These are phyloP conservation scores for Nakazawaea siamensis DNA, from an alignment of 805 yeast genomes.

Conservation along the genomic window DNA sequence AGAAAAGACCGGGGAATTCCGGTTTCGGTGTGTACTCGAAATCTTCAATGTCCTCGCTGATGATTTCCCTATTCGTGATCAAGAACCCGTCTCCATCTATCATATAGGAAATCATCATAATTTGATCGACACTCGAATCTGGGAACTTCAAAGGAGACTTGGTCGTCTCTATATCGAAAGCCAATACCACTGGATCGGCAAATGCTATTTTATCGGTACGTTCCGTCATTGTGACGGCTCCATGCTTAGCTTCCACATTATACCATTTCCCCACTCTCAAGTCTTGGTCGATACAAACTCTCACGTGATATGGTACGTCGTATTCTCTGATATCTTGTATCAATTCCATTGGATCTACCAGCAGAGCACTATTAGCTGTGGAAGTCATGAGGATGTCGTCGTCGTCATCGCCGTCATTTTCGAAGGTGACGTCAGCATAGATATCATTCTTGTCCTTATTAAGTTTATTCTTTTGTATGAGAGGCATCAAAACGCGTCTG, in stretches of 20 bases:
- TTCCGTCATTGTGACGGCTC: constrained; percentile 45
- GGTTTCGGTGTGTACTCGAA: constrained; percentile 97
- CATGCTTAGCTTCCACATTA: constrained; percentile 57
- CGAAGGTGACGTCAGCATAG: constrained; percentile 45
- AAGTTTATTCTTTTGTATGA: constrained; percentile 57
- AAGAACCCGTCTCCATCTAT: constrained; percentile 95
- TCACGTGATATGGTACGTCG: constrained; percentile 94
- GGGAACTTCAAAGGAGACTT: constrained; percentile 96
- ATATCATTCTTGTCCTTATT: constrained; percentile 58
- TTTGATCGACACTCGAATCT: constrained; percentile 79
- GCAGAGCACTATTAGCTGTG: constrained; percentile 14
- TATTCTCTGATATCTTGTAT: constrained; percentile 84
- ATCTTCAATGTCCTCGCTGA: constrained; percentile 90
- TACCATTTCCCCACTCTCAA: constrained; percentile 97
- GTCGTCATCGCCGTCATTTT: constrained; percentile 21
- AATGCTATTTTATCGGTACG: constrained; percentile 76
- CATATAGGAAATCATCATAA: constrained; percentile 99
- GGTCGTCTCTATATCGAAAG: constrained; percentile 96
- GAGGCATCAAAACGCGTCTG: constrained; percentile 59
- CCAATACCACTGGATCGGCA: constrained; percentile 95
- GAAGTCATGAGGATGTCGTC: constrained; percentile 18
- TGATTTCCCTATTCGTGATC: constrained; percentile 90
- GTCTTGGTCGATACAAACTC: constrained; percentile 88
- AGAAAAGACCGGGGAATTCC: constrained; percentile 85
- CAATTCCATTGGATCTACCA: constrained; percentile 49